Base-by-base conservation (phyloP, 176 grass and related monocot genomes). In the Zea mays region DNA sequence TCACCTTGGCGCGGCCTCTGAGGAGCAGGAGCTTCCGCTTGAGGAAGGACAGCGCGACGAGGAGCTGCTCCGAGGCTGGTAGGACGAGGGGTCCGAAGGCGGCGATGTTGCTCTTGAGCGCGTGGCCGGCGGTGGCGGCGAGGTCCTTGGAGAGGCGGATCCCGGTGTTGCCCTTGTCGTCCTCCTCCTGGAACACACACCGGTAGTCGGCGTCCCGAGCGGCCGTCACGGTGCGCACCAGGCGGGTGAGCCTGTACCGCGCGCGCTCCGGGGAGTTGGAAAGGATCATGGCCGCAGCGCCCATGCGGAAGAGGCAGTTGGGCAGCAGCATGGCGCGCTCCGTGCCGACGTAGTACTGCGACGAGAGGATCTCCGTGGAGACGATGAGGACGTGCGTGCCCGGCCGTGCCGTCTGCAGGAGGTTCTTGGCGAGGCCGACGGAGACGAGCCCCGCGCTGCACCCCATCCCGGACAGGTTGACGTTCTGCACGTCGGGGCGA, bases 291-390 rank as follows among this genome's bases (percentile, higher is more conserved):
- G 85, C 85, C 15, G 85, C 72, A 39, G 76, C 72, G 62, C 89
- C 89, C 80, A 85, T 81, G 48, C 89, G 89, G 73, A 91, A 91
- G 54, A 88, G 74, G 62, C 84, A 86, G 82, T 91, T 91, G 71
- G 77, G 80, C 0, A 91, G 65, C 42, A 91, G 84, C 89, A 81
- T 91, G 16, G 65, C 60, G 35, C 76, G 88, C 49, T 90, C 79
- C 2, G 8, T 86, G 41, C 88, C 88, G 4, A 85, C 68, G 68
- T 90, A 90, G 78, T 76, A 88, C 41, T 83, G 81, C 10, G 77
- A 84, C 8, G 85, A 84, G 9, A 88, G 67, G 59, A 85, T 87
- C 74, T 91, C 89, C 1, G 85, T 88, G 50, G 85, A 88, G 8
- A 88, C 59, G 39, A 91, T 72, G 12, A 91, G 54, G 27, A 79